These are phyloP conservation scores for Russula sp. DNA, from an alignment of 768 basidiomycete genomes.

Conservation along the genomic window DNA sequence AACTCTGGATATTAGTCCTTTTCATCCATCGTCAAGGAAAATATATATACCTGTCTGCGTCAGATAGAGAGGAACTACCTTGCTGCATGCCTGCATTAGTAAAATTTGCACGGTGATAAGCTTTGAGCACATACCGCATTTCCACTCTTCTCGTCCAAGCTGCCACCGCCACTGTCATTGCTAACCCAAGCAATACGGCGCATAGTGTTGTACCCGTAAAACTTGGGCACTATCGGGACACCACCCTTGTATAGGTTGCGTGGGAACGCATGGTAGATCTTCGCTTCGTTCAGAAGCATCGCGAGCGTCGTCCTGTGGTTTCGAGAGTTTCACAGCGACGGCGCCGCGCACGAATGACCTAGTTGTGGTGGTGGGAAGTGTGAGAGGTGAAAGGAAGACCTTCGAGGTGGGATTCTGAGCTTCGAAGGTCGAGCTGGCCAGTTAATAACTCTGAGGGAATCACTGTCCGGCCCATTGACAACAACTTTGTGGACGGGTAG, in stretches of 20 bases:
- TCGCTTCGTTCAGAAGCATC: no score
- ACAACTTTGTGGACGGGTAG: no score
- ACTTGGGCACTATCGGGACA: conserved; percentile 58
- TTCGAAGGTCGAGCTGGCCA: conserved; percentile 44
- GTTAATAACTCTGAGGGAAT: no score
- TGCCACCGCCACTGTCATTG: background rate
- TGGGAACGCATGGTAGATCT: conserved; percentile 47
- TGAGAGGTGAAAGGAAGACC: conserved; percentile 51
- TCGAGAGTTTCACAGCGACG: conserved; percentile 35
- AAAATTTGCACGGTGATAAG: no score
- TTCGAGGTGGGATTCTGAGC: conserved; percentile 40
- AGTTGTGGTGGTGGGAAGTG: conserved; percentile 44
- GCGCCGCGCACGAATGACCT: background rate
- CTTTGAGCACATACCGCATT: no score
- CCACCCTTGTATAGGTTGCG: conserved; percentile 48
- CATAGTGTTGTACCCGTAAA: conserved; percentile 64
- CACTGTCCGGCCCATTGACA: background rate
- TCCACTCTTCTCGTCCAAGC: background rate
- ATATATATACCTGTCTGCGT: conserved; percentile 4
- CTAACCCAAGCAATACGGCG: conserved; percentile 26
- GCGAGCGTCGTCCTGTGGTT: background rate
- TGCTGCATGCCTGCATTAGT: conserved; percentile 49
- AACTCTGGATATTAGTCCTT: background rate
- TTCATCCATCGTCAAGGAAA: background rate
- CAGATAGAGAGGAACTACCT: conserved; percentile 32